phyloP scores from a whole-genome alignment of 306 rosid species.

The barrel medic (Medicago truncatula) region MtrunA17r5.0-ANR NC_053045.1:48805501-48806000 shows the following conservation, averaged over 20 bases:
- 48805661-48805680: background rate
- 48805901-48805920: constrained; percentile 19
- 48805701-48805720: background rate
- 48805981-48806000: constrained; percentile 15
- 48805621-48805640: constrained; percentile 26
- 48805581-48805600: constrained; percentile 20
- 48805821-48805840: constrained; percentile 70
- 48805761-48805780: constrained; percentile 19
- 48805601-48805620: constrained; percentile 29
- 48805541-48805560: constrained; percentile 25
- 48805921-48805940: background rate
- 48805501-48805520: background rate
- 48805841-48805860: constrained; percentile 75
- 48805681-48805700: constrained; percentile 14
- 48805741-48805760: constrained; percentile 30
- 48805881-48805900: constrained; percentile 31
- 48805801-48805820: constrained; percentile 66
- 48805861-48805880: constrained; percentile 78
- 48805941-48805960: background rate
- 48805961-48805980: background rate
- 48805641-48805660: background rate
- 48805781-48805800: constrained; percentile 68
- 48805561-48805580: background rate
- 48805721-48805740: constrained; percentile 28
- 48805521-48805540: background rate